phyloP scores from a whole-genome alignment of 108 stramenopile species.

The Schizochytrium sp. region DNA sequence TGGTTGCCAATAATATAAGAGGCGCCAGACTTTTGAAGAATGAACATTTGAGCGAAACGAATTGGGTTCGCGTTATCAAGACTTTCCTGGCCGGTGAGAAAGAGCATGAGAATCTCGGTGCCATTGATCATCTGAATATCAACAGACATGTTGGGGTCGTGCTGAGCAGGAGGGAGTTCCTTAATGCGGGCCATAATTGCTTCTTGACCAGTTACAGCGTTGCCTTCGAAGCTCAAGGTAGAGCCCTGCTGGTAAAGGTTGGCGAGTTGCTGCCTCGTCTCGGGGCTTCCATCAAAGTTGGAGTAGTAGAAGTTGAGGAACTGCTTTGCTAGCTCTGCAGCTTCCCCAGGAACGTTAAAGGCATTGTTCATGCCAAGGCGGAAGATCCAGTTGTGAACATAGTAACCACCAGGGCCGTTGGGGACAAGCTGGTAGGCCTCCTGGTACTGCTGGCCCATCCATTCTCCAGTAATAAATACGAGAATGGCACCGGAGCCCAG shows the following conservation, averaged over 20 bases:
- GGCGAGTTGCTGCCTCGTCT: slow-evolving; percentile 20
- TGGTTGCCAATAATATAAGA: slow-evolving; percentile 49
- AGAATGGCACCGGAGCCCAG: slow-evolving; percentile 15
- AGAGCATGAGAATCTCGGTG: slow-evolving; percentile 12
- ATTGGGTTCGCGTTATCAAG: slow-evolving; percentile 37
- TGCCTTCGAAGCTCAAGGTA: slow-evolving; percentile 15
- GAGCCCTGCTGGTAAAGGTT: slow-evolving; percentile 1
- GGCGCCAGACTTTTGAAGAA: slow-evolving; percentile 33
- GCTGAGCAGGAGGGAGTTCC: slow-evolving; percentile 36
- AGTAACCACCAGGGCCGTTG: slow-evolving; percentile 1
- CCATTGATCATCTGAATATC: slow-evolving; percentile 45
- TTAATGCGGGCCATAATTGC: slow-evolving; percentile 23
- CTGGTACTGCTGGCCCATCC: slow-evolving; percentile 59
- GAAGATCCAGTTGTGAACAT: slow-evolving; percentile 51
- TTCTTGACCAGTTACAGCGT: background rate
- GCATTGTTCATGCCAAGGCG: slow-evolving; percentile 17
- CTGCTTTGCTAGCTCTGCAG: background rate
- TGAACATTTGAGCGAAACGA: slow-evolving; percentile 36
- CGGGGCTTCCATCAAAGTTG: slow-evolving; percentile 9
- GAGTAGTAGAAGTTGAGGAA: slow-evolving; percentile 48
- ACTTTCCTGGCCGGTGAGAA: slow-evolving; percentile 43
- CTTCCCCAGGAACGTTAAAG: slow-evolving; percentile 29
- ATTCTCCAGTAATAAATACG: background rate
- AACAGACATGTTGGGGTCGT: slow-evolving; percentile 59
- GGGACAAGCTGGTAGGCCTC: slow-evolving; percentile 59